These are phyloP conservation scores for Oenanthe javanica DNA, from an alignment of 140 eudicot genomes.

Conservation along the genomic window DNA sequence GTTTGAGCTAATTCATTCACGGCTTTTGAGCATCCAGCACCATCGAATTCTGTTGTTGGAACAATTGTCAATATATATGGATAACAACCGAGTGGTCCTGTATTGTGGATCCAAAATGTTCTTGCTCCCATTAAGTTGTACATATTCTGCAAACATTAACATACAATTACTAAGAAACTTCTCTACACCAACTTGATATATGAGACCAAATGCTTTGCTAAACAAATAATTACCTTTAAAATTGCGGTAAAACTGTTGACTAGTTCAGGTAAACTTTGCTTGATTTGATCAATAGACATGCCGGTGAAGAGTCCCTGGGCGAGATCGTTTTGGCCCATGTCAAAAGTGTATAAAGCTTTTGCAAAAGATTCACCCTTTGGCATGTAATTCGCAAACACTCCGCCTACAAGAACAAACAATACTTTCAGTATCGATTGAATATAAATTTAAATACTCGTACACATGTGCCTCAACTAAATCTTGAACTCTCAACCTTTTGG, in stretches of 20 bases:
- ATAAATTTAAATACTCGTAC: constrained; percentile 8
- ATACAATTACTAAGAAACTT: neutral
- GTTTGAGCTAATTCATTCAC: constrained; percentile 42
- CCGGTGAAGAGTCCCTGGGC: constrained; percentile 49
- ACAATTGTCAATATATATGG: constrained; percentile 41
- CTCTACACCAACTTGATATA: neutral
- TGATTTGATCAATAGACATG: constrained; percentile 25
- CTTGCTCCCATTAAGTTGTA: constrained; percentile 59
- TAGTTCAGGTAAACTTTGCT: constrained; percentile 30
- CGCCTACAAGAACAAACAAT: constrained; percentile 13
- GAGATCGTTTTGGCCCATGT: constrained; percentile 69
- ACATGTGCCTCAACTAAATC: neutral
- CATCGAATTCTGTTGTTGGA: constrained; percentile 32
- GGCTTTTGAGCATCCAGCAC: constrained; percentile 49
- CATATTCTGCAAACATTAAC: constrained; percentile 31
- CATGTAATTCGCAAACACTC: constrained; percentile 25
- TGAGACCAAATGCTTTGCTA: neutral
- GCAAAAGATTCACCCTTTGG: constrained; percentile 28
- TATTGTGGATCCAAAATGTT: constrained; percentile 72
- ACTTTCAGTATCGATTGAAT: neutral
- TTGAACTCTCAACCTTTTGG: no score
- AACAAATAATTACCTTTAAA: neutral
- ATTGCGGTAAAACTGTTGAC: neutral
- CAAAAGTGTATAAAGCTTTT: constrained; percentile 55
- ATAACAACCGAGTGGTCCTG: constrained; percentile 70